Conservation (phyloP, 169 alveolate genomes). For the Fabrea salina region DNA sequence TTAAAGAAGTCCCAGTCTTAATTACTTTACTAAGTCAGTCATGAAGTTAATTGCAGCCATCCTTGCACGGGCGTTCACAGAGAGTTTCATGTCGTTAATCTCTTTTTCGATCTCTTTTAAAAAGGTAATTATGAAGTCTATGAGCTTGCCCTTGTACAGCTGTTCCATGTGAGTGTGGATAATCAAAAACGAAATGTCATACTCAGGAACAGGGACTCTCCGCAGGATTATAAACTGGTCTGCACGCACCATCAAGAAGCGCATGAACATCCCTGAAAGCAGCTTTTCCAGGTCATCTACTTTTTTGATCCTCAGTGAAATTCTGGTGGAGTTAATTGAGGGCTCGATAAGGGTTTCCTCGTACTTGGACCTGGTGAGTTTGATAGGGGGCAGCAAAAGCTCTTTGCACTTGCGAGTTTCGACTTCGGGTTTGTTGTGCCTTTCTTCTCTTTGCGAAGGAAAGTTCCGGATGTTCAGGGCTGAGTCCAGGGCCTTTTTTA, state of each 20-base stretch:
- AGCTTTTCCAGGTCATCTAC: constrained; percentile 51
- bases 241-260: constrained; percentile 60
- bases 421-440: constrained; percentile 61
- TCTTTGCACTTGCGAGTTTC: constrained; percentile 49
- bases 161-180: constrained; percentile 52
- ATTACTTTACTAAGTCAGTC: constrained; percentile 36
- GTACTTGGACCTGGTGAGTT: constrained; percentile 48
- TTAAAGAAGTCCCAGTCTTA: too few species aligned
- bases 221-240: constrained; percentile 57
- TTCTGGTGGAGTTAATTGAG: constrained; percentile 46
- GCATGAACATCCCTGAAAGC: constrained; percentile 49
- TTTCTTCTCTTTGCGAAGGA: constrained; percentile 61
- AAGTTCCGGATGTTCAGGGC: constrained; percentile 42
- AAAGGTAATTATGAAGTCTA: constrained; percentile 62
- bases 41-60: constrained; percentile 56
- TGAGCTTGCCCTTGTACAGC: constrained; percentile 50
- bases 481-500: constrained; percentile 52
- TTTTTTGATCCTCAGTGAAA: constrained; percentile 47
- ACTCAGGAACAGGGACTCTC: constrained; percentile 56
- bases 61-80: constrained; percentile 55
- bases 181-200: constrained; percentile 55
- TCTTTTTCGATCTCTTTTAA: constrained; percentile 64
- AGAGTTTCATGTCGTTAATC: constrained; percentile 62
- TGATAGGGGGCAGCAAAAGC: constrained; percentile 49
- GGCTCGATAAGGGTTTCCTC: constrained; percentile 58